Conservation (phyloP, 768 basidiomycete genomes). For the Xerocomus brunneocitrinus region DNA sequence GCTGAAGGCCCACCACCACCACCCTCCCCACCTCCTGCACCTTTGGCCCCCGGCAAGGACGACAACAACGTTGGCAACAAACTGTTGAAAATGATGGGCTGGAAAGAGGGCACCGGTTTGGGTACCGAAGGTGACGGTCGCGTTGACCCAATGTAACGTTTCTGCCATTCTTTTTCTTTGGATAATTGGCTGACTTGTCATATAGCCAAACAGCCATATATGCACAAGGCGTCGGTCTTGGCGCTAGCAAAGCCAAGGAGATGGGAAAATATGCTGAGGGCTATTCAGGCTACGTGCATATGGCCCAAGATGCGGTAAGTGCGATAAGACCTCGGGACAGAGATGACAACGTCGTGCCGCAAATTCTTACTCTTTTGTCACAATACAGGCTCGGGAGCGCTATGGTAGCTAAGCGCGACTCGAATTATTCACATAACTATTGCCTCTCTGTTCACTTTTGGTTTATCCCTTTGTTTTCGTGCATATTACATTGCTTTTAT, state of each 20-base stretch:
- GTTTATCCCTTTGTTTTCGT: conserved; percentile 12
- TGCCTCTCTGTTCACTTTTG: conserved; percentile 6
- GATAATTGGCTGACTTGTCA: conserved; percentile 7
- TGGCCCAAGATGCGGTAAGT: conserved; percentile 68
- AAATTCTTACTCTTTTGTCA: conserved; percentile 25
- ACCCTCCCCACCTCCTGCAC: conserved; percentile 56
- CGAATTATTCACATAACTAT: conserved; percentile 11
- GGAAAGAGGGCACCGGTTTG: conserved; percentile 86
- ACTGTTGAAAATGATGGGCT: conserved; percentile 96
- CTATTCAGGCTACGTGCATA: conserved; percentile 63
- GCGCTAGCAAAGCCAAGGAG: conserved; percentile 89
- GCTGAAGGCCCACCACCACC: conserved; percentile 58
- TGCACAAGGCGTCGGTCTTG: conserved; percentile 82
- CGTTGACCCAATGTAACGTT: conserved; percentile 74
- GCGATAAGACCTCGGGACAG: conserved; percentile 18
- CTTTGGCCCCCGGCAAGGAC: conserved; percentile 72
- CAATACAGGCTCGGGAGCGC: conserved; percentile 34
- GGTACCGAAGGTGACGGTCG: conserved; percentile 80
- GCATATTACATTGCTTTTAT: conserved; percentile 10
- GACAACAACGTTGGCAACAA: conserved; percentile 88
- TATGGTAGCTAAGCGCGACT: conserved; percentile 27
- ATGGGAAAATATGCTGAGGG: conserved; percentile 67
- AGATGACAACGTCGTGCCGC: conserved; percentile 14
- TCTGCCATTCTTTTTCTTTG: not conserved
- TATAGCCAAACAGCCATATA: conserved; percentile 79